Base-by-base conservation (phyloP, 306 rosid genomes). In the Crataegus laevigata region DNA sequence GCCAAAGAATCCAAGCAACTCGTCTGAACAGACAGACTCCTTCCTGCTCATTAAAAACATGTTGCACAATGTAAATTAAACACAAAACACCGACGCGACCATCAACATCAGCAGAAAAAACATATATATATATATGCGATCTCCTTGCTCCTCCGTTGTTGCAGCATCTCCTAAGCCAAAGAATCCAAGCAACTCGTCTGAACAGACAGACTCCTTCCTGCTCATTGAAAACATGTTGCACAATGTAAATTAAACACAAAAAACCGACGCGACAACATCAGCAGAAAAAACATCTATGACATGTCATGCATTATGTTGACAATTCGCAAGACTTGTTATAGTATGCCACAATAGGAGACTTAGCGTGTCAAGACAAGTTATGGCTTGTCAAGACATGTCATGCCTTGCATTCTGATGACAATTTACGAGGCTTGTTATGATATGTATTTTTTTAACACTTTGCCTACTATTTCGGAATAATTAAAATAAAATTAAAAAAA, bases 1-100 rank as follows among this genome's bases (percentile, higher is more conserved):
- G 55, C 69, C 65, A 25, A 40, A 80, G 77, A 65, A 67, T 70
- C 79, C 65, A 8, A 60, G 14, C 83, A 79, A 74, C n/a, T 74
- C 34, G 79, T 22, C 45, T 42, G 13, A 36, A 59, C 62, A 66
- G 51, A 30, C 12, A 47, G 0, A 40, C 67, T 55, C 65, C 40
- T 36, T 36, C 40, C 24, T 72, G 65, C 34, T 72, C 65, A 36
- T 54, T 8, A 69, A 69, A 9, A 69, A 47, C 21, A 50, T 71
- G 75, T 51, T 30, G 66, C 52, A n/a, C 75, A 22, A 32, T 8
- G 66, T 55, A 55, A 65, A 57, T 72, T 6, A 24, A 13, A 19
- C 69, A 34, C 68, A 28, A 62, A 62, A 30, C 21, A 63, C 22
- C 30, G 7, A 30, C 30, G 42, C 42, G 24, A 50, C 68, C 42